phyloP scores from a whole-genome alignment of 2,329 filamentous ascomycete genomes.

The Ceratocystis colombiana region DNA sequence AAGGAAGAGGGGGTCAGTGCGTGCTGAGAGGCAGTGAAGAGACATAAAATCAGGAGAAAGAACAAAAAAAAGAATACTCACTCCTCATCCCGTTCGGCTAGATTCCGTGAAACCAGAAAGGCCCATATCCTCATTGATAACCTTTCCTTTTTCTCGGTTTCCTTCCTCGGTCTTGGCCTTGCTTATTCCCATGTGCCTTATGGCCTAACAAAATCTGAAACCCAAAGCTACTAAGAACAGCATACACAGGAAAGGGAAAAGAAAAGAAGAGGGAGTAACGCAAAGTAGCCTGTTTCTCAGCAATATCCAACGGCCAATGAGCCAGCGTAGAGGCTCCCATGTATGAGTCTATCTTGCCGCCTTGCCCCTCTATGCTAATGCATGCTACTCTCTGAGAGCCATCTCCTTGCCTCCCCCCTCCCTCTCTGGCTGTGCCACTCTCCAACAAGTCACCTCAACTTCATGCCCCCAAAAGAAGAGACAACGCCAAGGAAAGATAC shows the following conservation, averaged over 20 bases:
- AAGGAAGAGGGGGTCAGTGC: constrained; percentile 5
- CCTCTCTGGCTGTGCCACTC: too few species aligned
- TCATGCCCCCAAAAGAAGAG: too few species aligned
- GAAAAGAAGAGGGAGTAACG: not conserved
- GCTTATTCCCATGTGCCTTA: not conserved
- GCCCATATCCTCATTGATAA: not conserved
- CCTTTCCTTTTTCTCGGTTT: not conserved
- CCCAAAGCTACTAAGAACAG: constrained; percentile 5
- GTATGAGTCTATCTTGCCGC: too few species aligned
- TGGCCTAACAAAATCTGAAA: constrained; percentile 4
- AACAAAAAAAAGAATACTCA: constrained; percentile 12
- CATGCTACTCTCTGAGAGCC: too few species aligned
- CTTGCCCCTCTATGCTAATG: too few species aligned
- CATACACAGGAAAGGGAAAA: not conserved
- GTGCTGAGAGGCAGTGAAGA: not conserved
- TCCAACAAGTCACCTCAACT: too few species aligned
- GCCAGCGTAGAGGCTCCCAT: too few species aligned
- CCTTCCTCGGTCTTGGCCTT: not conserved
- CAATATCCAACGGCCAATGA: not conserved
- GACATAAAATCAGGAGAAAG: constrained; percentile 11
- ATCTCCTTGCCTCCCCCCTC: too few species aligned
- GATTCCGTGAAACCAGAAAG: constrained; percentile 1
- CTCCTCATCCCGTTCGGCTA: not conserved
- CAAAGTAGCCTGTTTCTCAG: not conserved
- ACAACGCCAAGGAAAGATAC: too few species aligned